phyloP scores from a whole-genome alignment of 2,329 filamentous ascomycete species.

The Monosporascus sp. region DNA sequence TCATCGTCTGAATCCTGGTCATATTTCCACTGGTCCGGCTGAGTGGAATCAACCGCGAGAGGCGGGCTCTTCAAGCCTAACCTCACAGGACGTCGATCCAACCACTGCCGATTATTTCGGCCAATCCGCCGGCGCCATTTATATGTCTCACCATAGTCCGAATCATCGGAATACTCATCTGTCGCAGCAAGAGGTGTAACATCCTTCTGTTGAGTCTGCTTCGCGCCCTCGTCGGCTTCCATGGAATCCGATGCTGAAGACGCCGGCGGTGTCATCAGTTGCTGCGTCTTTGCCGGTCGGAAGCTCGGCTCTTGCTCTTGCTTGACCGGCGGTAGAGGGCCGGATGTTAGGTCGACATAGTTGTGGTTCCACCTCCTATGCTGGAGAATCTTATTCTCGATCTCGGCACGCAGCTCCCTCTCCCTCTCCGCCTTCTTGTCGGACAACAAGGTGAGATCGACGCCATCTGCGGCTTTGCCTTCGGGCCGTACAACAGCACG shows the following conservation, averaged over 20 bases:
- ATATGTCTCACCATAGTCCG: slow-evolving; percentile 40
- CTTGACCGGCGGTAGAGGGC: slow-evolving; percentile 73
- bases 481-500: slow-evolving; percentile 67
- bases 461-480: slow-evolving; percentile 61
- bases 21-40: slow-evolving; percentile 74
- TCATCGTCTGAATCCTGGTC: slow-evolving; percentile 75
- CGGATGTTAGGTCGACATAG: slow-evolving; percentile 81
- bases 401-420: slow-evolving; percentile 72
- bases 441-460: slow-evolving; percentile 70
- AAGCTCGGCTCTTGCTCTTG: slow-evolving; percentile 61
- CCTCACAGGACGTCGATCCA: slow-evolving; percentile 72
- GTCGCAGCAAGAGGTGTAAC: slow-evolving; percentile 38
- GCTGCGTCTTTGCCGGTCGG: slow-evolving; percentile 66
- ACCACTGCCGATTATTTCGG: slow-evolving; percentile 77
- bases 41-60: slow-evolving; percentile 27
- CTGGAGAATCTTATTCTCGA: slow-evolving; percentile 81
- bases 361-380: slow-evolving; percentile 89
- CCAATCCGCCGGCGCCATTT: slow-evolving; percentile 81
- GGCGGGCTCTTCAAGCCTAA: slow-evolving; percentile 18
- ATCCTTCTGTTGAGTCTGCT: slow-evolving; percentile 25
- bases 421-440: slow-evolving; percentile 78
- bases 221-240: slow-evolving; percentile 45
- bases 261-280: slow-evolving; percentile 60
- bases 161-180: slow-evolving; percentile 34
- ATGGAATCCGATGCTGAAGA: slow-evolving; percentile 50